Evolutionary conservation across 2,329 filamentous ascomycete species (phyloP).

Genomic region (Pseudogymnoascus sp.): DNA sequence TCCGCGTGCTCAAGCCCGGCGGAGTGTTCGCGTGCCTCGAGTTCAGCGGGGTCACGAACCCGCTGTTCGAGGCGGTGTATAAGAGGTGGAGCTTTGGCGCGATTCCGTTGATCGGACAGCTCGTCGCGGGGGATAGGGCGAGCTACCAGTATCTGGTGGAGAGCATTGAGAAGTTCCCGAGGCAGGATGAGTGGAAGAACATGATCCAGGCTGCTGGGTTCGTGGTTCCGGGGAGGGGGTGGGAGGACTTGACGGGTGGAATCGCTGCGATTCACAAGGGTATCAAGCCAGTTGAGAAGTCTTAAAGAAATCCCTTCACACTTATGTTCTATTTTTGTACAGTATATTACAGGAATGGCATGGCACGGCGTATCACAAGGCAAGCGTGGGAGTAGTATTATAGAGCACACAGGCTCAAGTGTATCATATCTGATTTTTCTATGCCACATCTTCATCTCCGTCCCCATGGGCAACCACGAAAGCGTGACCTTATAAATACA

Average conservation of each 20-base stretch:
- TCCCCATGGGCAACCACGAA: conserved; percentile 20
- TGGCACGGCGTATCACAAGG: conserved; percentile 8
- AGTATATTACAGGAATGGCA: conserved; percentile 11
- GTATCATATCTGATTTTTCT: conserved; percentile 23
- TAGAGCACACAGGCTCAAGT: conserved; percentile 20
- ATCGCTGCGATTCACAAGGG: conserved; percentile 96
- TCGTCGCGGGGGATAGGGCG: conserved; percentile 88
- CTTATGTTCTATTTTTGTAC: neutral
- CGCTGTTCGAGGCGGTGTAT: conserved; percentile 76
- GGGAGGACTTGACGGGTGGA: conserved; percentile 84
- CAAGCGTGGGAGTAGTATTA: conserved; percentile 7
- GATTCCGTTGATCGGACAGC: conserved; percentile 89
- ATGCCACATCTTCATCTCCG: conserved; percentile 18
- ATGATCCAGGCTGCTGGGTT: conserved; percentile 87
- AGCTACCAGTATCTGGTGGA: conserved; percentile 98
- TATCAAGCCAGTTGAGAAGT: conserved; percentile 59
- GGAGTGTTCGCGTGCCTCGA: conserved; percentile 95
- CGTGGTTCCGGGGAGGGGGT: conserved; percentile 71
- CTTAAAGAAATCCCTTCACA: conserved; percentile 9
- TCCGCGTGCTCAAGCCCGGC: conserved; percentile 83
- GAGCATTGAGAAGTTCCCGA: conserved; percentile 91
- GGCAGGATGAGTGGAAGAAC: conserved; percentile 71
- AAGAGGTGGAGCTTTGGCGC: conserved; percentile 94
- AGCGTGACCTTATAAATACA: conserved; percentile 23
- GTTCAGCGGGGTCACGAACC: conserved; percentile 72